Evolutionary conservation across 805 yeast species (phyloP), one percentile per base, ranked within the genome.

Genomic region (Schwanniomyces sp.): DNA sequence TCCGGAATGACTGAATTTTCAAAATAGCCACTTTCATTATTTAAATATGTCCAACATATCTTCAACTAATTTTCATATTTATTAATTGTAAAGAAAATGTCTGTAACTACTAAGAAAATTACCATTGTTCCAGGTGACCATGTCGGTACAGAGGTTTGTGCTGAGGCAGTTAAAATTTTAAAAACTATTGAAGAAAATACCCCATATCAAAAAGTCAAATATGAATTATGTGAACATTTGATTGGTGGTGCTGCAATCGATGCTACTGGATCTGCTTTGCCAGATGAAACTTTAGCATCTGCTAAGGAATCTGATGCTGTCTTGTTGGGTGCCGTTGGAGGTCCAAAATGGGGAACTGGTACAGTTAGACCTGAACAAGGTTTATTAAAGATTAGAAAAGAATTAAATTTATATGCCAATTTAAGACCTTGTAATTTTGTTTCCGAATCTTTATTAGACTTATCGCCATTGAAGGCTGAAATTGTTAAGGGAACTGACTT

Each of bases 341-440:
- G 99, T 29, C 99, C 99, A 52, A 94, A 94, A 73, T 94, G 99
- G 99, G 98, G 98, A 32, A 88, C 97, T 25, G 97, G 97, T 43
- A 63, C 79, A 10, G 98, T 92, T 41, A 85, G 99, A 74, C 99
- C 99, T 44, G 99, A 94, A 69, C 98, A 90, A 72, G 99, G 99
- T 50, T 79, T 94, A 56, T 79, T 94, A 55, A 81, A 91, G 74
- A 92, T 94, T 68, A 84, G 99, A 72, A 94, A 94, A 70, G 98
- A 91, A 68, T 81, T 94, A 64, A 88, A 86, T 67, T 76, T 94
- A 56, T 94, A 94, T 68, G 99, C 99, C 49, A 94, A 94, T 71
- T 80, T 94, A 70, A 86, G 99, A 69, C 99, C 99, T 41, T 92
- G 98, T 72, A 88, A 85, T 72, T 94, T 94, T 74, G 95, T 85